Evolutionary conservation across 192 early-diverging fungal species (phyloP).

Genomic region (Tieghemiomyces parasiticus): DNA sequence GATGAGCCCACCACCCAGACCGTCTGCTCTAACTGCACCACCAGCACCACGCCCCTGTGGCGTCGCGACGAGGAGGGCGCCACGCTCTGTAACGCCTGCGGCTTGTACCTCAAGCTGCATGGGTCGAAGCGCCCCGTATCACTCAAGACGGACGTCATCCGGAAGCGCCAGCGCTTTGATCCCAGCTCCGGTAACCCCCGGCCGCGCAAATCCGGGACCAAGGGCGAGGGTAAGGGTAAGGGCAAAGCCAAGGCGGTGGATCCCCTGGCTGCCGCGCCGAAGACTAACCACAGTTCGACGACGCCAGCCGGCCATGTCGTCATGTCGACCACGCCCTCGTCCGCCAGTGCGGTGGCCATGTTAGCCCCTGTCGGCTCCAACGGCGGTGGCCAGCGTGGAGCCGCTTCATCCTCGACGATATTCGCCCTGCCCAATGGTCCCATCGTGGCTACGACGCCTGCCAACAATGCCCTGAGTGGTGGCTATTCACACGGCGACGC

Average conservation of each 20-base stretch:
- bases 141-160: constrained; percentile 80
- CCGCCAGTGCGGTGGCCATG: not conserved
- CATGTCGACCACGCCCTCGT: not conserved
- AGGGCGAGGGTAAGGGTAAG: not conserved
- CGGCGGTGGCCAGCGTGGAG: too few species aligned
- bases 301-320: not conserved
- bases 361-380: too few species aligned
- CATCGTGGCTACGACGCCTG: not conserved
- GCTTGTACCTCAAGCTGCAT: constrained; percentile 91
- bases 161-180: constrained; percentile 65
- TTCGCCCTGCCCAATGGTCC: not conserved
- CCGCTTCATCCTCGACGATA: too few species aligned
- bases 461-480: too few species aligned
- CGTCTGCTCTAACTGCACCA: constrained; percentile 68
- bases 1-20: constrained; percentile 17
- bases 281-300: not conserved
- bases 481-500: not conserved
- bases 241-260: not conserved
- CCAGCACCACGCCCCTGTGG: constrained; percentile 91
- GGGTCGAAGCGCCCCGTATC: constrained; percentile 71
- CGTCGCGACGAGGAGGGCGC: constrained; percentile 78
- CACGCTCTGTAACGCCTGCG: constrained; percentile 94
- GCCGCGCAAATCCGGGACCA: not conserved
- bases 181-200: not conserved
- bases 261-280: not conserved